Base-by-base conservation (phyloP, 805 yeast species). In the Wickerhamiella azyma region DNA sequence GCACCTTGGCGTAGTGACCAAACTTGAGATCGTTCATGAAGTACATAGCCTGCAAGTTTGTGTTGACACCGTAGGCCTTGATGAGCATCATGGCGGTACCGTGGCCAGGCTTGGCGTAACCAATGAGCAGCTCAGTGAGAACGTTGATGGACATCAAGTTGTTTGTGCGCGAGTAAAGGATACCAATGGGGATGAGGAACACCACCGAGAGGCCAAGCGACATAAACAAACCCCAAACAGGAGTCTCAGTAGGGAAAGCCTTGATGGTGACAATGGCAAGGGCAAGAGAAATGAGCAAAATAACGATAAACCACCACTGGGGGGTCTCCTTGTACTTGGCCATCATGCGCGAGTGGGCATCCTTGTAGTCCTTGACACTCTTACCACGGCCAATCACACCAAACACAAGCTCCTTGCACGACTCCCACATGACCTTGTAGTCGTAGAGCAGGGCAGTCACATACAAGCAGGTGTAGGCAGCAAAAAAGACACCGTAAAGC, bases 71-170 rank as follows among this genome's bases (percentile, higher is more conserved):
- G 28, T 68, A 72, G 17, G 77, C 71, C 61, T 76, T 77, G 59
- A 76, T 65, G 48, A 72, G 69, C 67, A 80, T 74, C 58, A 77
- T 67, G 0, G 83, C 81, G 67, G 49, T 79, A 76, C 55, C 70
- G 65, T 68, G 66, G 2, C 79, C 83, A 3, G 84, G 85, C 16
- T 77, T 64, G 45, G 79, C 72, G 55, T 76, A 78, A 2, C 85
- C 85, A 41, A 76, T 72, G 45, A 81, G 68, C 46, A 81, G 63
- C 55, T 79, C 84, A 8, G 76, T 73, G 43, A 80, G 60, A 1
- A 77, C 82, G 55, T 75, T 75, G 51, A 79, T 63, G 13, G 79
- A 78, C 49, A 78, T 68, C 3, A 69, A 54, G 41, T 63, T 70
- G 61, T 79, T 79, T 0, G 85, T 77, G 26, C 73, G 72, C 3